These are phyloP conservation scores for Panicum virgatum DNA, from an alignment of 202 grass and related monocot species.

Conservation along the genomic window DNA sequence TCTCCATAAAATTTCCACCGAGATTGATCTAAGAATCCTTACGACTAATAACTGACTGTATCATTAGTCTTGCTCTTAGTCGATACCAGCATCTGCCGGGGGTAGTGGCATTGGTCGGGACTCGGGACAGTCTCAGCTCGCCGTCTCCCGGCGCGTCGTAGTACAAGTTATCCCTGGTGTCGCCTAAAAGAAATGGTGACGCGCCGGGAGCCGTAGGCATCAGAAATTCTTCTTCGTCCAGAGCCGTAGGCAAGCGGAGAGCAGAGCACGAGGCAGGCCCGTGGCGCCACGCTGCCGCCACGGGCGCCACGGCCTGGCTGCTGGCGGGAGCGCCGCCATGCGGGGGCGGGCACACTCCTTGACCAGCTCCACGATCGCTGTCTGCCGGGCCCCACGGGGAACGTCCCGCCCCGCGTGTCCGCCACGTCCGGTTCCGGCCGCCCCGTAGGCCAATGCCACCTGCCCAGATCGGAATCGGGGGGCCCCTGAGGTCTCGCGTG, in stretches of 20 bases:
- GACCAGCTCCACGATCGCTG: neutral
- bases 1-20: too few species aligned
- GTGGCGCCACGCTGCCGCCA: constrained; percentile 48
- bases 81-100: too few species aligned
- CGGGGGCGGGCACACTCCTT: neutral
- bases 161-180: too few species aligned
- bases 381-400: neutral
- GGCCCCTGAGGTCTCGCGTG: neutral
- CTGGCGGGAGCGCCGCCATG: neutral
- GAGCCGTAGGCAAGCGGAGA: neutral
- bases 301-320: constrained; percentile 35
- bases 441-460: neutral
- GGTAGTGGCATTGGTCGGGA: too few species aligned
- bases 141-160: too few species aligned
- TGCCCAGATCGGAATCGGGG: neutral
- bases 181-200: too few species aligned
- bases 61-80: too few species aligned
- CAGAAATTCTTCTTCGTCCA: neutral
- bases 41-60: too few species aligned
- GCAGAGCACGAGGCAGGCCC: constrained; percentile 22
- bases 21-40: too few species aligned
- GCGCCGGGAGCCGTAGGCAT: too few species aligned
- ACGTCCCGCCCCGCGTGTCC: neutral
- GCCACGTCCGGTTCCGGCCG: neutral
- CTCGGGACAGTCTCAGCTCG: too few species aligned